Base-by-base conservation (phyloP, 163 green algal species). In the Dunaliella salina region DNA sequence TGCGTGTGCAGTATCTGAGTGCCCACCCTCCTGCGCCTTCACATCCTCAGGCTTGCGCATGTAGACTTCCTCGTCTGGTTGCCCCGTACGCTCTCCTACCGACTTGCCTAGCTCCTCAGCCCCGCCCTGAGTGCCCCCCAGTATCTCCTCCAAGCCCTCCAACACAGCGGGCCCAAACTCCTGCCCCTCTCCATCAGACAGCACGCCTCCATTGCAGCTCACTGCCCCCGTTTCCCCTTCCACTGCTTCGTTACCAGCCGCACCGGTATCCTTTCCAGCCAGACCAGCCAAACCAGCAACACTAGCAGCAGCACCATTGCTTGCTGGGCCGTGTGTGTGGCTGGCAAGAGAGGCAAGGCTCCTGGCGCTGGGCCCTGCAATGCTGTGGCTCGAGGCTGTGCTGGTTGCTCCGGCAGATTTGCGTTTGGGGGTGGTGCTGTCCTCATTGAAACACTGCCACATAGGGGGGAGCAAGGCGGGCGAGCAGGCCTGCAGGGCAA, bases 391-490 rank as follows among this genome's bases (percentile, higher is more conserved):
- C 4, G 63, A 29, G 24, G 22, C 63, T 26, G 63, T 75, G 63
- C 24, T 17, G 24, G 46, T 67, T 34, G 80, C 50, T 8, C 40
- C 40, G 3, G 40, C 40, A 50, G 40, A 50, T 8, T 50, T 50
- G 40, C 40, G 40, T 8, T 50, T 50, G 3, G 40, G 40, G 3
- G 40, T 50, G 0, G 26, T 26, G 40, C 34, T 33, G 12, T 86
- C 79, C 71, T 81, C 80, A n/a, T 83, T 72, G 63, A 95, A 93
- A 8, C 95, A 84, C 32, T 89, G 71, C 85, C 91, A 92, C 45
- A 95, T 83, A 0, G 91, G 90, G 8, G 93, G 92, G 83, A 94
- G 90, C 32, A 94, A 85, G 0, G 90, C 71, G 1, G 91, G 89
- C 29, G 24, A n/a, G 15, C 89, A 87, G 17, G 81, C 91, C 81